Percentiles rank a stretch among this genome's conserved stretches.
These are phyloP conservation scores for Talaromyces sp. DNA, from an alignment of 2,329 filamentous ascomycete species.

Conservation along the genomic window DNA sequence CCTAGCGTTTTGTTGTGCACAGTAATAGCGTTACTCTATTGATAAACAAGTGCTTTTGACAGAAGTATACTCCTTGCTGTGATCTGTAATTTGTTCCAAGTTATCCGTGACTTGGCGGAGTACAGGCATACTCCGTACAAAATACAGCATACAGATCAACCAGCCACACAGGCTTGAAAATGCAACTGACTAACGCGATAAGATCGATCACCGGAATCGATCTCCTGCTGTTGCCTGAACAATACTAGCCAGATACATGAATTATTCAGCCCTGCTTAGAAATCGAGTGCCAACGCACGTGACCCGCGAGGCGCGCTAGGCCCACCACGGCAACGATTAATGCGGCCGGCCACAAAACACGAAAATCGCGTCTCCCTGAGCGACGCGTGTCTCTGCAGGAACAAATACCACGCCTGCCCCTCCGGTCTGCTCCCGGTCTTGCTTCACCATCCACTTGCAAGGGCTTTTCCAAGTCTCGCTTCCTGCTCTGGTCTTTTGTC, in stretches of 20 bases:
- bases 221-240: not conserved
- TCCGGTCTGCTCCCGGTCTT: conserved; percentile 6
- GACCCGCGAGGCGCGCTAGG: not conserved
- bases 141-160: too few relatives aligned
- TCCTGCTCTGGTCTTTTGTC: not conserved
- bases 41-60: not conserved
- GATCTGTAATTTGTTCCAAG: not conserved
- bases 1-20: not conserved
- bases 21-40: not conserved
- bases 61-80: not conserved
- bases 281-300: not conserved
- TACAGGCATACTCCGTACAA: too few relatives aligned
- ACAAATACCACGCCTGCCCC: conserved; percentile 11
- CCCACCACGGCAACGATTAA: not conserved
- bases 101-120: too few relatives aligned
- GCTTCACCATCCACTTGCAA: not conserved
- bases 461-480: not conserved
- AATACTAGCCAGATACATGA: not conserved
- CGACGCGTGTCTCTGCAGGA: conserved; percentile 8
- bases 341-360: not conserved
- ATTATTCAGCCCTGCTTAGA: not conserved
- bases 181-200: too few relatives aligned
- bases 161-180: too few relatives aligned
- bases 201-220: too few relatives aligned
- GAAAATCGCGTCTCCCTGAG: conserved; percentile 11